These are phyloP conservation scores for Aspergillus ochraceus DNA, from an alignment of 2,329 filamentous ascomycete species.

Conservation along the genomic window DNA sequence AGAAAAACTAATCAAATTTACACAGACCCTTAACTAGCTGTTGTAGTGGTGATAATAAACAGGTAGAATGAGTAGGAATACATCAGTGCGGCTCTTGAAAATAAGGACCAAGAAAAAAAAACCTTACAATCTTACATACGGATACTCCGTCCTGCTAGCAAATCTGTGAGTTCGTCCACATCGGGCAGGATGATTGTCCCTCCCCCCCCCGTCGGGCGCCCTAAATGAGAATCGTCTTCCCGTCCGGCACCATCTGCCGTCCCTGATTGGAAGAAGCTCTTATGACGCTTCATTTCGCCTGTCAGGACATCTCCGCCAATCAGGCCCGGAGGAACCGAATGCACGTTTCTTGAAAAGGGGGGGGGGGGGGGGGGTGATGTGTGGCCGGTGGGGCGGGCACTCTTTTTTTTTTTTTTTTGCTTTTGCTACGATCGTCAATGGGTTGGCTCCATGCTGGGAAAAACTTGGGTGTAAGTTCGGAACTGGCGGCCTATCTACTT, in stretches of 20 bases:
- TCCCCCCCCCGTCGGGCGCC: conserved; percentile 4
- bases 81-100: conserved; percentile 20
- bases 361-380: conserved; percentile 5
- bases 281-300: conserved; percentile 22
- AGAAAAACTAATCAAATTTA: too few species aligned
- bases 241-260: conserved; percentile 12
- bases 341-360: conserved; percentile 20
- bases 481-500: conserved; percentile 13
- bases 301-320: conserved; percentile 18
- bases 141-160: too few species aligned
- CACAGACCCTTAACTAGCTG: too few species aligned
- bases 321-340: conserved; percentile 7
- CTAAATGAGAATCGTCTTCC: conserved; percentile 19
- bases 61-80: not conserved
- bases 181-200: conserved; percentile 17
- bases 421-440: conserved; percentile 18
- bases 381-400: not conserved
- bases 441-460: conserved; percentile 9
- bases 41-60: too few species aligned
- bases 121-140: too few species aligned
- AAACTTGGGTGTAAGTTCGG: conserved; percentile 9
- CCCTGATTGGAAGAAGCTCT: conserved; percentile 20
- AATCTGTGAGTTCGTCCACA: conserved; percentile 10
- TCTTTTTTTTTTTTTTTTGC: not conserved
- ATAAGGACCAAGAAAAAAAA: not conserved